A percentile compares a stretch with the other conserved stretches of the same genome.
phyloP scores from a whole-genome alignment of 495 filamentous ascomycete species.

The Podospora australis region DNA sequence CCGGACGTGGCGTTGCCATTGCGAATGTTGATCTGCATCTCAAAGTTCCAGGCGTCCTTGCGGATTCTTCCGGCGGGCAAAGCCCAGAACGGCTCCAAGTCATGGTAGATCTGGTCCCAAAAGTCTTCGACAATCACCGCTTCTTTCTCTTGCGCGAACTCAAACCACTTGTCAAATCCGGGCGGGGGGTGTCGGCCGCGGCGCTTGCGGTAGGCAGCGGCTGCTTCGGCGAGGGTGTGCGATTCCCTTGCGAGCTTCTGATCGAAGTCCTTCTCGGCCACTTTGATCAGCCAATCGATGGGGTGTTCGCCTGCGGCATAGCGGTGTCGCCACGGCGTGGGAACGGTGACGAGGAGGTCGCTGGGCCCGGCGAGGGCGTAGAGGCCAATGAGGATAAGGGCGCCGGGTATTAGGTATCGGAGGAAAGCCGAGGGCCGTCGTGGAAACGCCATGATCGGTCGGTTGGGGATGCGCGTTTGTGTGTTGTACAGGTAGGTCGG shows the following conservation, averaged over 20 bases:
- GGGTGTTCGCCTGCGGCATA: conserved; percentile 27
- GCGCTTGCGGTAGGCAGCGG: conserved; percentile 53
- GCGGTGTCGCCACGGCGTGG: background rate
- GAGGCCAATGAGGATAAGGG: conserved; percentile 26
- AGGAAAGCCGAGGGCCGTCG: conserved; percentile 31
- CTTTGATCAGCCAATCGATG: conserved; percentile 41
- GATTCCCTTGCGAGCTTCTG: conserved; percentile 34
- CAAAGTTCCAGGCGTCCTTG: conserved; percentile 44
- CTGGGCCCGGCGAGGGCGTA: conserved; percentile 11
- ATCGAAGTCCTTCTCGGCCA: conserved; percentile 36
- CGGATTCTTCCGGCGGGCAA: conserved; percentile 51
- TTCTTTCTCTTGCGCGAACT: conserved; percentile 53
- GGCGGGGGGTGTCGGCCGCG: conserved; percentile 68
- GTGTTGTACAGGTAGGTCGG: no score
- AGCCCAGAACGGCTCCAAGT: conserved; percentile 67
- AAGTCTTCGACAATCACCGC: conserved; percentile 63
- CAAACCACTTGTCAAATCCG: conserved; percentile 64
- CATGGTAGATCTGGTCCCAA: conserved; percentile 65
- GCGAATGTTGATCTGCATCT: conserved; percentile 54
- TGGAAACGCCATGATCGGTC: conserved; percentile 34
- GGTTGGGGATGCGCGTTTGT: no score
- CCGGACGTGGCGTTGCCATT: conserved; percentile 48
- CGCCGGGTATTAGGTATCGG: conserved; percentile 30
- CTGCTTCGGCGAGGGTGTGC: conserved; percentile 50
- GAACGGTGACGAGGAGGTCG: background rate